Conservation (phyloP, 2,329 filamentous ascomycete genomes). For the Camptophora hylomeconis region DNA sequence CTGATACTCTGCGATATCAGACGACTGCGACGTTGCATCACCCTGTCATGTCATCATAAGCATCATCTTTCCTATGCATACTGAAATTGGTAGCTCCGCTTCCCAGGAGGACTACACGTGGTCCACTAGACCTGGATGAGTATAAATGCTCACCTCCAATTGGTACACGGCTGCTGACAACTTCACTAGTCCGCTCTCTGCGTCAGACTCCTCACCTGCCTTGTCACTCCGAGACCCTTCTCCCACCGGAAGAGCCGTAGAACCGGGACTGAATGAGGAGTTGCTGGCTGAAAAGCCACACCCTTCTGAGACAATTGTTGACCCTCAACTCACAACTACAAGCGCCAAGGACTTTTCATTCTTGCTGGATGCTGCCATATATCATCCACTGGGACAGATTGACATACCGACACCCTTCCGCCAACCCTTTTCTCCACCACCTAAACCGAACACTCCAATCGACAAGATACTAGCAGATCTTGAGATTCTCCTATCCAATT, state of each 20-base stretch:
- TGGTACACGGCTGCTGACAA: conserved; percentile 1
- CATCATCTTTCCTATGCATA: too few species aligned
- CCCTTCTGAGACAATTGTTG: not conserved
- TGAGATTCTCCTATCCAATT: conserved; percentile 51
- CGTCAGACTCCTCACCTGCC: conserved; percentile 1
- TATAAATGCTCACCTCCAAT: not conserved
- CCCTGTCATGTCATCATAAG: too few species aligned
- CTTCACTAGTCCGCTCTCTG: conserved; percentile 4
- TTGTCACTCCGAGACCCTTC: not conserved
- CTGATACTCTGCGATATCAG: too few species aligned
- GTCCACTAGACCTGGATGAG: conserved; percentile 2
- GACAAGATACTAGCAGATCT: conserved; percentile 32
- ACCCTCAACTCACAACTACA: conserved; percentile 15
- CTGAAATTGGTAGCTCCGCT: too few species aligned
- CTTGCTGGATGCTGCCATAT: conserved; percentile 66
- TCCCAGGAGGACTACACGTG: conserved; percentile 1
- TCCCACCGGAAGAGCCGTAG: not conserved
- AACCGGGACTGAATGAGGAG: too few species aligned
- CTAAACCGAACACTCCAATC: conserved; percentile 45
- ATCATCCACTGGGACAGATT: conserved; percentile 61
- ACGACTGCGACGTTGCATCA: too few species aligned
- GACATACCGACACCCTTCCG: conserved; percentile 54
- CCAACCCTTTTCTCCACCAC: conserved; percentile 48
- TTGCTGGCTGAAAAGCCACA: conserved; percentile 1
- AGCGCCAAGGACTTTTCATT: conserved; percentile 64